Evolutionary conservation across 208 protist species (phyloP), one percentile per base, ranked within the genome.

Genomic region (Acanthamoeba royreba): DNA sequence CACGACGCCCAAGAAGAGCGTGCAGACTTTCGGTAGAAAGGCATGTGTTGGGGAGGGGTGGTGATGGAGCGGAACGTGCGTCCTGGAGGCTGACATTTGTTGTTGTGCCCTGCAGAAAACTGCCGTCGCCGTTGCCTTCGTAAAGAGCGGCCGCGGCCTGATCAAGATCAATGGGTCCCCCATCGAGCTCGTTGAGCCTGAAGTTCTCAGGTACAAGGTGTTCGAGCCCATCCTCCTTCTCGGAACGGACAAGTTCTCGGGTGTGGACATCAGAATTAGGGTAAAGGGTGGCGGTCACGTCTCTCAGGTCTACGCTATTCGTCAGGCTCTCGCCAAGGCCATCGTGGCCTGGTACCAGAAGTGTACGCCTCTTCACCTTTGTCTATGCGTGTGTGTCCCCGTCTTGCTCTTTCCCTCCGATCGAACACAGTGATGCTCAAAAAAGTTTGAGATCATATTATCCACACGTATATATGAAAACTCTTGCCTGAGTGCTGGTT

Each of bases 301-400:
- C 58, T 96, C 99, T 53, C 99, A 99, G 98, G 98, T 99, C 79
- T 99, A 99, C 96, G 95, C 95, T 66, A 97, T 99, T 87, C 98
- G 99, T 92, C 99, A 99, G 98, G 99, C 99, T 63, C 99, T 99
- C 87, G 98, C 99, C 93, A 99, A 99, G 98, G 98, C 98, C 86
- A 95, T 99, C 88, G 97, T 99, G 87, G 99, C 99, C 94, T 99
- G 99, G 97, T 99, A 99, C 97, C 99, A 99, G 97, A 99, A 99
- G 98, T 99, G 97, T 98, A 97, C 96, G 95, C 98, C 96, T 94
- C 19, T 5, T 25, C 19, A 28, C 19, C 15, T 35, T 52, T 66
- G 22, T 79, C n/a, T 49, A 7, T 47, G 2, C 42, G 40, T 17
- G 19, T 92, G 40, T 15, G 5, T 7, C 93, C 4, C 15, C 7